A percentile compares a stretch with the other conserved stretches of the same genome.
These are phyloP conservation scores for Rhodotorula graminis DNA, from an alignment of 768 basidiomycete genomes.

Conservation along the genomic window DNA sequence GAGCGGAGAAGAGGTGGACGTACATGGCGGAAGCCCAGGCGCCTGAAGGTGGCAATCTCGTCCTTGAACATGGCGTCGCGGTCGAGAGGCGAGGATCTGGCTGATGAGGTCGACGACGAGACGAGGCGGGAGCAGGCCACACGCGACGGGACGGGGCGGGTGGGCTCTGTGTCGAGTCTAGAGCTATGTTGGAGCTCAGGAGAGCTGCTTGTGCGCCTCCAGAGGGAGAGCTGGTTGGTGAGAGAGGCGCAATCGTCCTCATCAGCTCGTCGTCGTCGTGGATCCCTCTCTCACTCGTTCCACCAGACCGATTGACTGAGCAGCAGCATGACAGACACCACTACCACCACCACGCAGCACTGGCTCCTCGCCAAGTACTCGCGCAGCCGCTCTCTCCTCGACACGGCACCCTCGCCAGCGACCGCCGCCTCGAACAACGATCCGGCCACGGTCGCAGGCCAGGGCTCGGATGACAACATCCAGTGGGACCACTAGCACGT, in stretches of 20 bases:
- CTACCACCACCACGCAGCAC: constrained; percentile 11
- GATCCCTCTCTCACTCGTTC: not conserved
- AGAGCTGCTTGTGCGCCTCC: no score
- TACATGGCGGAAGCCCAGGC: constrained; percentile 47
- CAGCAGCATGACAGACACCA: not conserved
- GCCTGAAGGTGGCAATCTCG: constrained; percentile 44
- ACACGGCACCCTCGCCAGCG: not conserved
- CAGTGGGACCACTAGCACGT: constrained; percentile 32
- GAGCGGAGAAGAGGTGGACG: not conserved
- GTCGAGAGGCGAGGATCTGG: not conserved
- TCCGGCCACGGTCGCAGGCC: not conserved
- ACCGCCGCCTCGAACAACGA: not conserved
- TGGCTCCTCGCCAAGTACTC: constrained; percentile 30
- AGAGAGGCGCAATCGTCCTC: no score
- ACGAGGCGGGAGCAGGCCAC: not conserved
- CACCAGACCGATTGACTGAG: no score
- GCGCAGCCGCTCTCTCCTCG: not conserved
- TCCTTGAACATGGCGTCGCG: constrained; percentile 44
- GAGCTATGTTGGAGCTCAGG: not conserved
- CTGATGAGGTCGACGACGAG: not conserved
- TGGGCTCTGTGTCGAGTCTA: not conserved
- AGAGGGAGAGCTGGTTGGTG: no score
- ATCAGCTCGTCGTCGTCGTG: not conserved
- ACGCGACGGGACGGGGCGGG: not conserved
- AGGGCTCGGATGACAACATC: not conserved